Evolutionary conservation across 2,329 filamentous ascomycete species (phyloP), one percentile per base, ranked within the genome.

Genomic region (Teratosphaeriaceae sp.): DNA sequence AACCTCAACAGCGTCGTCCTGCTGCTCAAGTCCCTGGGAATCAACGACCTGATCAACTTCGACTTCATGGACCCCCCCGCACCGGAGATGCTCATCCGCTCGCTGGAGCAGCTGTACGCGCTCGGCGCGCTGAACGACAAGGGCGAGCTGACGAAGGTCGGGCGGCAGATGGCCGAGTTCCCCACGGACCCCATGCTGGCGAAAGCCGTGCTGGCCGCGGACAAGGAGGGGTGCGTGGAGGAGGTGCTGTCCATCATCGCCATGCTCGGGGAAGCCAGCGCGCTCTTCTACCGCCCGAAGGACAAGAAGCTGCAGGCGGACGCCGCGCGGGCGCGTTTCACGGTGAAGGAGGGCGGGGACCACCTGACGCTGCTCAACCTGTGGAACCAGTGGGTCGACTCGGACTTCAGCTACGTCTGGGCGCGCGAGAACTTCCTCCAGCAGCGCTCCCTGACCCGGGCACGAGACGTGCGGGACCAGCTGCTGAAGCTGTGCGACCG

Each of bases 281-380:
- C 88, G 0, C 76, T 98, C 4, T 98, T 96, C 72, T 94, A 94
- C 74, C 78, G 88, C 0, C 89, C 92, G 16, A 95, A 96, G 62
- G 89, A 98, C 68, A 96, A 97, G 72, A 95, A 95, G 64, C 84
- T 96, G 21, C 87, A 96, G 58, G 92, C 92, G 11, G 90, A 98
- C 64, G 87, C 85, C 48, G 92, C 92, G 0, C 81, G 88, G 12
- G 83, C 84, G 26, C 80, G 90, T 1, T 97, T 97, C 66, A 94
- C 88, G 0, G 73, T 90, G 61, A 87, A 88, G 55, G 88, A 94
- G 48, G 89, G 89, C 26, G 92, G 92, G 31, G 92, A 98, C 61
- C 86, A 95, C 56, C 63, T 92, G 4, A 88, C 87, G 0, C 76
- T 94, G 1, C 78, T 97, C 37, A 95, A 95, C 58, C 84, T 98